phyloP scores from a whole-genome alignment of 345 rosid species.

The Garcia nutans region DNA sequence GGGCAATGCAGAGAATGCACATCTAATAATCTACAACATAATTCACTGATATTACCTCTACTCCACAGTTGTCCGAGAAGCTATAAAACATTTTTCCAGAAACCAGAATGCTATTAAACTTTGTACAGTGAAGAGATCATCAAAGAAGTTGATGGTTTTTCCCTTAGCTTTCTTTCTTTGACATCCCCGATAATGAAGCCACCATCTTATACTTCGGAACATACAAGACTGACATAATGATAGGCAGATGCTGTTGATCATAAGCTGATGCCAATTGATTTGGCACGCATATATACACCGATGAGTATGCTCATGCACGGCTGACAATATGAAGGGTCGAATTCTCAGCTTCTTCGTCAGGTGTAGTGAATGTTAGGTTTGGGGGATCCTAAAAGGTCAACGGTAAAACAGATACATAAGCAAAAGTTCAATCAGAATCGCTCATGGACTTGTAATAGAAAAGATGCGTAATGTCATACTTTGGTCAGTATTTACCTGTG shows the following conservation, averaged over 20 bases:
- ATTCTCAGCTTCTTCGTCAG: slow-evolving; percentile 61
- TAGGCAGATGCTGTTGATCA: neutral
- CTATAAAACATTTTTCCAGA: neutral
- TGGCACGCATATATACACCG: neutral
- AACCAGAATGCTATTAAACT: neutral
- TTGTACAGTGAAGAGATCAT: neutral
- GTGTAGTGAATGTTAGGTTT: slow-evolving; percentile 30
- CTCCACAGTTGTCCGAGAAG: neutral
- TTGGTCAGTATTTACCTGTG: slow-evolving; percentile 33
- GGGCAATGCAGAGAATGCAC: neutral
- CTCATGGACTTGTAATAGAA: neutral
- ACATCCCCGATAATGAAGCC: neutral
- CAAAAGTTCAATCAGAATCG: neutral
- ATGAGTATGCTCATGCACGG: slow-evolving; percentile 23
- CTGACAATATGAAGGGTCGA: slow-evolving; percentile 27
- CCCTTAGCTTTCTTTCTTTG: too few species aligned
- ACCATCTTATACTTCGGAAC: neutral
- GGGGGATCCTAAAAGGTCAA: slow-evolving; percentile 37
- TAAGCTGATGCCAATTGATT: neutral
- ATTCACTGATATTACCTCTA: too few species aligned
- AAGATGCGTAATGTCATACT: neutral
- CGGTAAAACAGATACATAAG: neutral
- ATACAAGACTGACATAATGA: neutral
- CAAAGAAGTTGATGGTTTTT: neutral
- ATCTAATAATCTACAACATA: neutral